Base-by-base conservation (phyloP, 495 filamentous ascomycete species). In the Penicillium soppii region DNA sequence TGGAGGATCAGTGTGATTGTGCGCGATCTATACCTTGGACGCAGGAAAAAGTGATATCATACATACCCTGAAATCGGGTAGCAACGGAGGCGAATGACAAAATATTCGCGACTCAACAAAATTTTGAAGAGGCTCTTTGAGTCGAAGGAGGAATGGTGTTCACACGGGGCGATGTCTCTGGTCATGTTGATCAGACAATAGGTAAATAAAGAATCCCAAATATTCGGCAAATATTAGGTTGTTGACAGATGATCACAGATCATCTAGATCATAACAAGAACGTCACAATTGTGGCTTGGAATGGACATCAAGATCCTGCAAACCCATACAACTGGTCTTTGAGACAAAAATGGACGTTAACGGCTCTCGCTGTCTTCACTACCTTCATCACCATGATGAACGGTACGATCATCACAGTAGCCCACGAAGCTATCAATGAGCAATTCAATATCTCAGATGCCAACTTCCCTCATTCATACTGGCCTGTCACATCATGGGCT, bases 251-350 rank as follows among this genome's bases (percentile, higher is more conserved):
- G 13, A n/a, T n/a, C 22, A 19, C 27, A 66, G 59, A 66, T 30
- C 59, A 63, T 38, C 44, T 58, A 44, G 49, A 47, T 1, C 43
- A 55, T 6, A 41, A 17, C 15, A 54, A 36, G 16, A 37, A 60
- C 26, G 52, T 65, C 36, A 65, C 59, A 16, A 56, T 70, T 33
- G 58, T 70, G n/a, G 66, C 74, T 43, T 82, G 78, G 73, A 64
- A 77, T 57, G 74, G 75, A 43, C 67, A 75, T 6, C 58, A 71
- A 13, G 81, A 86, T 59, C 71, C 73, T 1, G 69, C 64, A 13
- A 84, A 85, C 53, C 83, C 83, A 7, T 76, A 74, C 68, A 85
- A 86, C 66, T 87, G 83, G 83, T 68, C 83, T 8, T 44, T 63
- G 13, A 57, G 67, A 30, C 75, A 74, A 52, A 72, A 72, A 61